Conservation (phyloP, 495 filamentous ascomycete species). For the Penicillium canescens region DNA sequence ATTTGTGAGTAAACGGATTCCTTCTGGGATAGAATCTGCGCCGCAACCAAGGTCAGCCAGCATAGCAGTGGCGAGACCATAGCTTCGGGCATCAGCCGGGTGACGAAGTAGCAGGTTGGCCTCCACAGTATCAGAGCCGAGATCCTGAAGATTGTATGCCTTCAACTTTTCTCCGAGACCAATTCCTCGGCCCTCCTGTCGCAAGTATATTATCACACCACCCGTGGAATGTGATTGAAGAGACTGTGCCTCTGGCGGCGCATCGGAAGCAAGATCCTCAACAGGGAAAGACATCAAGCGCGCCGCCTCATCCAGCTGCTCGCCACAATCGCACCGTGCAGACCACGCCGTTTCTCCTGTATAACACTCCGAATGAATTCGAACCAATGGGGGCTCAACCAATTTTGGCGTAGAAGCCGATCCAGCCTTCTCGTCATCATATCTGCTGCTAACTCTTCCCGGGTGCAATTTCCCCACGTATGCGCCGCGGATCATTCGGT, state of each 20-base stretch:
- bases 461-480: slow-evolving; percentile 88
- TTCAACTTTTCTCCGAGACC: slow-evolving; percentile 94
- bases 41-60: slow-evolving; percentile 78
- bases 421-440: slow-evolving; percentile 37
- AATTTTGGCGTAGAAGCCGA: slow-evolving; percentile 11
- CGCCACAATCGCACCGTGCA: slow-evolving; percentile 94
- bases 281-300: slow-evolving; percentile 83
- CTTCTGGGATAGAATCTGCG: slow-evolving; percentile 55
- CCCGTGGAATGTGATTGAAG: slow-evolving; percentile 58
- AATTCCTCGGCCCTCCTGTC: slow-evolving; percentile 95
- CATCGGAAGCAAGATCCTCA: slow-evolving; percentile 35
- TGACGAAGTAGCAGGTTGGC: slow-evolving; percentile 90
- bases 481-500: slow-evolving; percentile 92
- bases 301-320: slow-evolving; percentile 96
- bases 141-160: slow-evolving; percentile 95
- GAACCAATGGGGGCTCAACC: slow-evolving; percentile 64
- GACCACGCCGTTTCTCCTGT: slow-evolving; percentile 98
- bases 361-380: slow-evolving; percentile 98
- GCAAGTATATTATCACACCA: slow-evolving; percentile 91
- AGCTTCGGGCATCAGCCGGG: slow-evolving; percentile 90
- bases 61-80: slow-evolving; percentile 94
- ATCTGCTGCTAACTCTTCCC: slow-evolving; percentile 70
- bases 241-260: slow-evolving; percentile 39
- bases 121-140: slow-evolving; percentile 94
- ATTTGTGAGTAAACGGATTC: slow-evolving; percentile 89